Evolutionary conservation across 83 land plant species (phyloP).

Genomic region (Larix sibirica): DNA sequence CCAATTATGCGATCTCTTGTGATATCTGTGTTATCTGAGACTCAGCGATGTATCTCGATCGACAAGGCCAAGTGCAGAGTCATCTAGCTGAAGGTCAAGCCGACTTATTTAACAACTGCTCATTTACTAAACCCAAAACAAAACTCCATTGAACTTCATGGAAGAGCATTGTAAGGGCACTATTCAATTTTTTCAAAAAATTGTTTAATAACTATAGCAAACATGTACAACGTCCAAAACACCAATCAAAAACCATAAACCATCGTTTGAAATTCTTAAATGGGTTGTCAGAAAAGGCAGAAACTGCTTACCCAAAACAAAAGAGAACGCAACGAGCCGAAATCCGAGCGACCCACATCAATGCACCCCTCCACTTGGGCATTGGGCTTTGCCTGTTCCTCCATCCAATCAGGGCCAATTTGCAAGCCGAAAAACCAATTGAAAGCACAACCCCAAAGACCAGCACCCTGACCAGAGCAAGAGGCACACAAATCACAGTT

Average conservation of each 20-base stretch:
- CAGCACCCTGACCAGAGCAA: constrained; percentile 45
- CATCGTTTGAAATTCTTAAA: neutral
- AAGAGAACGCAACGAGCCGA: constrained; percentile 57
- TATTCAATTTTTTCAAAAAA: neutral
- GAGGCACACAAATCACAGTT: constrained; percentile 49
- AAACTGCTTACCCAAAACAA: constrained; percentile 54
- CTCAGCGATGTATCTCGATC: too few species aligned
- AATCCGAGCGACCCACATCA: constrained; percentile 67
- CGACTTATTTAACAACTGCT: too few species aligned
- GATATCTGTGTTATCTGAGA: too few species aligned
- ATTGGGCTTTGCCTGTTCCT: constrained; percentile 58
- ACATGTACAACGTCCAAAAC: neutral
- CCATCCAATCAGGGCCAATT: constrained; percentile 59
- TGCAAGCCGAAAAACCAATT: constrained; percentile 52
- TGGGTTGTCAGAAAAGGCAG: neutral
- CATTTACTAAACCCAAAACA: too few species aligned
- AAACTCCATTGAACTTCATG: neutral
- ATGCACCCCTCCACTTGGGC: constrained; percentile 58
- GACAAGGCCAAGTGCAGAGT: too few species aligned
- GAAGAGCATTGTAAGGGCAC: neutral
- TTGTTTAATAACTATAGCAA: neutral
- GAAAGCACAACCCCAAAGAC: constrained; percentile 44
- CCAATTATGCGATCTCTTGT: too few species aligned
- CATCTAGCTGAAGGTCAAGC: too few species aligned
- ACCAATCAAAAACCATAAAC: neutral